These are phyloP conservation scores for Omphalea diandra DNA, from an alignment of 441 rosid species.

Conservation along the genomic window DNA sequence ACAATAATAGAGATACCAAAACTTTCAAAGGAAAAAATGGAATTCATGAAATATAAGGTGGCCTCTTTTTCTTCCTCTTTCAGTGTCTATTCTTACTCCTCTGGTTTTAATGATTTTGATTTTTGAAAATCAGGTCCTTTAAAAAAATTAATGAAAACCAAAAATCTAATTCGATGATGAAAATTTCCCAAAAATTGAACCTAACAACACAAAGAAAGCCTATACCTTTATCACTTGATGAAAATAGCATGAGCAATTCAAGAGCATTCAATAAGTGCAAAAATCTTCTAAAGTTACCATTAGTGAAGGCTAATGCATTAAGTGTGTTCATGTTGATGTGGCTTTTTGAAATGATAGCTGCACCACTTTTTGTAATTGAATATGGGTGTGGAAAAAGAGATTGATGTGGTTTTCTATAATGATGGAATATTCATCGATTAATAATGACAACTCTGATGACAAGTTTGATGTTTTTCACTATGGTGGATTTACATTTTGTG, in stretches of 20 bases:
- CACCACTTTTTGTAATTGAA: too few species aligned
- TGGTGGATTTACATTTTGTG: too few species aligned
- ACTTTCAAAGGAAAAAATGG: too few species aligned
- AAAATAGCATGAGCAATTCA: slow-evolving; percentile 16
- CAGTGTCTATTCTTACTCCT: slow-evolving; percentile 50
- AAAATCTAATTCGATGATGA: background rate
- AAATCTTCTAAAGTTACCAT: slow-evolving; percentile 62
- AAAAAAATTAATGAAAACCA: slow-evolving; percentile 21
- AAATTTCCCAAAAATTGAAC: background rate
- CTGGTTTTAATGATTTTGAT: slow-evolving; percentile 78
- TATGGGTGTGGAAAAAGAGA: slow-evolving; percentile 52
- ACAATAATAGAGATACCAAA: too few species aligned
- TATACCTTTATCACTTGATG: slow-evolving; percentile 49
- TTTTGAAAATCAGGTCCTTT: slow-evolving; percentile 53
- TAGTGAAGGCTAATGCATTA: slow-evolving; percentile 60
- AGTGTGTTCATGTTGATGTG: slow-evolving; percentile 71
- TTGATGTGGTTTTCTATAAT: slow-evolving; percentile 42
- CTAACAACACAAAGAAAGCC: background rate
- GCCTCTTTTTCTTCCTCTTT: slow-evolving; percentile 80
- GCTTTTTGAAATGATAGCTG: too few species aligned
- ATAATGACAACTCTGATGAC: too few species aligned
- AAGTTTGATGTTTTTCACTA: too few species aligned
- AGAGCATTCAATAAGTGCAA: slow-evolving; percentile 45
- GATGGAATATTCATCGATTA: too few species aligned
- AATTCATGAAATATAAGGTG: slow-evolving; percentile 54